phyloP scores from a whole-genome alignment of 306 rosid species.

The Vigna unguiculata region DNA sequence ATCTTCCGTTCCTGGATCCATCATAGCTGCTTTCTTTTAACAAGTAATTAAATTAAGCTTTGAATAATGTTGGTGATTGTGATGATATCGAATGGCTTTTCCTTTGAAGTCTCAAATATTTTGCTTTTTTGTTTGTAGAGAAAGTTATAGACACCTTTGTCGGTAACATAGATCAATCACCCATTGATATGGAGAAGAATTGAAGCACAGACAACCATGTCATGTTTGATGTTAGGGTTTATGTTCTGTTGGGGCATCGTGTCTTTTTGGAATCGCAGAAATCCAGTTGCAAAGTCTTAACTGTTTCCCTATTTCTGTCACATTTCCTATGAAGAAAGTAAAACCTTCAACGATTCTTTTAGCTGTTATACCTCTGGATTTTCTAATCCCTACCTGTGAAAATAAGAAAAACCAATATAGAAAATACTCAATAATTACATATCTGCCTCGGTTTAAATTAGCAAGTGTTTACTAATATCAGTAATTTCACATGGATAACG shows the following conservation, averaged over 20 bases:
- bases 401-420: background rate
- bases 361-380: slow-evolving; percentile 8
- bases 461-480: background rate
- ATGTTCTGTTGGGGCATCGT: background rate
- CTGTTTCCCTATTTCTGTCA: slow-evolving; percentile 10
- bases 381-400: background rate
- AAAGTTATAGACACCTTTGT: background rate
- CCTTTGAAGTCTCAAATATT: background rate
- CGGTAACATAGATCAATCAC: background rate
- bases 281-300: slow-evolving; percentile 2
- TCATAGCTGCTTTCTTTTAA: background rate
- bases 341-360: background rate
- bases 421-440: background rate
- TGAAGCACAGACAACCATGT: slow-evolving; percentile 18
- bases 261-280: background rate
- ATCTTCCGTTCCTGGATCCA: background rate
- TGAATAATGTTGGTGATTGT: background rate
- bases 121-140: background rate
- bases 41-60: background rate
- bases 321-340: background rate
- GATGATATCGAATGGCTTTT: background rate
- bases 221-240: slow-evolving; percentile 22
- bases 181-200: background rate
- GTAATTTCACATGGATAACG: background rate
- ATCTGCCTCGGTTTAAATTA: background rate